phyloP scores from a whole-genome alignment of 192 early-diverging fungal genomes.

The Coemansia sp. region DNA sequence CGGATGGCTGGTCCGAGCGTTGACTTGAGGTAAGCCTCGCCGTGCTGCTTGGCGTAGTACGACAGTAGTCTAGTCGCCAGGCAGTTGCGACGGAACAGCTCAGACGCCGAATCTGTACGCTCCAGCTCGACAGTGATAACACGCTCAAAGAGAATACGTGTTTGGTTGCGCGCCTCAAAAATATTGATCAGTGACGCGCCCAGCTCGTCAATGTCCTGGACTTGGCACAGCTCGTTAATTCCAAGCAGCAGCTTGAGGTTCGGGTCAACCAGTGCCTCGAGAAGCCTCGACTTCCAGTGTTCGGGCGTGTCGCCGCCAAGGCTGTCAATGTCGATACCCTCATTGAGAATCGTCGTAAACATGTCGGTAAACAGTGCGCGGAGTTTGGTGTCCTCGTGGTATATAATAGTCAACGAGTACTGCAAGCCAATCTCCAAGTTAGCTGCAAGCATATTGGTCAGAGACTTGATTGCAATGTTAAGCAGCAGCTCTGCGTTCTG shows the following conservation, averaged over 20 bases:
- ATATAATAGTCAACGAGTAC: constrained; percentile 85
- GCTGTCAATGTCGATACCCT: constrained; percentile 83
- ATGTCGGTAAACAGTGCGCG: constrained; percentile 91
- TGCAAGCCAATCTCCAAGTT: constrained; percentile 93
- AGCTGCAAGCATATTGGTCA: constrained; percentile 86
- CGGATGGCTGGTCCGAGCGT: constrained; percentile 80
- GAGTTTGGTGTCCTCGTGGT: constrained; percentile 87
- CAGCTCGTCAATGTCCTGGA: constrained; percentile 87
- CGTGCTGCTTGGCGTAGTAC: constrained; percentile 78
- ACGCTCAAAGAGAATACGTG: constrained; percentile 73
- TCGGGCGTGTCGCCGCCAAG: constrained; percentile 73
- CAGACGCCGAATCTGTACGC: constrained; percentile 78
- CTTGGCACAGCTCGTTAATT: constrained; percentile 80
- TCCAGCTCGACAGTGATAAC: constrained; percentile 84
- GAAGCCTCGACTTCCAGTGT: constrained; percentile 75
- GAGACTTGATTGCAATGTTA: constrained; percentile 66
- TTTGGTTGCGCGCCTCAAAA: constrained; percentile 74
- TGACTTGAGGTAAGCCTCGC: constrained; percentile 75
- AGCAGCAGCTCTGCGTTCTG: constrained; percentile 51
- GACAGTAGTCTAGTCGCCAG: constrained; percentile 87
- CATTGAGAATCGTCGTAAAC: constrained; percentile 85
- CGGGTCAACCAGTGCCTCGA: constrained; percentile 71
- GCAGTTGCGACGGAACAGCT: constrained; percentile 90
- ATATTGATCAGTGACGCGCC: constrained; percentile 73
- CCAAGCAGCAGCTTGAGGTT: constrained; percentile 79